Conservation (phyloP, 208 protist genomes). For the Crithidia fasciculata region DNA sequence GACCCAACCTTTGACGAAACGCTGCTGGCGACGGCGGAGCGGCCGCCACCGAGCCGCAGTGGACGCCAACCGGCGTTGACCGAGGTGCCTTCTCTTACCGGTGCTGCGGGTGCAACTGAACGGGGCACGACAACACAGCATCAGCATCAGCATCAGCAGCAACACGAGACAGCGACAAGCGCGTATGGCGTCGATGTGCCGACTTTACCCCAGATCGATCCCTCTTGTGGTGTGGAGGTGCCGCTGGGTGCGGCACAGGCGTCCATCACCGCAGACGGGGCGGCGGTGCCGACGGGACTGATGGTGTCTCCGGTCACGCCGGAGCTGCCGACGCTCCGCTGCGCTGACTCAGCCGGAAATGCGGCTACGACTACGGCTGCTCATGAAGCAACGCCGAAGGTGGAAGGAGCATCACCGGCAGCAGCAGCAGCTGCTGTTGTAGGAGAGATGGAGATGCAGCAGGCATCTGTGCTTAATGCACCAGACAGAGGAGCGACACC, state of each 20-base stretch:
- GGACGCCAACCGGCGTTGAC: not conserved
- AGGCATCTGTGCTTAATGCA: no score
- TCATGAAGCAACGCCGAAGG: no score
- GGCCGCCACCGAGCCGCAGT: not conserved
- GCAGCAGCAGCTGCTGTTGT: no score
- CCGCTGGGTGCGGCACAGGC: not conserved
- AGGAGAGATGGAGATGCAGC: no score
- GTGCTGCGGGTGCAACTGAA: not conserved
- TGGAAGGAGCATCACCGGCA: no score
- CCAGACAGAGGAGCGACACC: no score
- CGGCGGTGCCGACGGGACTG: not conserved
- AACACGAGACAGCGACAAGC: not conserved
- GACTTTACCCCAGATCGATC: not conserved
- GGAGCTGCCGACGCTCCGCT: not conserved
- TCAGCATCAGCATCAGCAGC: not conserved
- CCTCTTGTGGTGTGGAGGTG: no score
- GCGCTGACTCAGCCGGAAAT: not conserved
- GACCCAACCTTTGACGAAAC: slow-evolving; percentile 3
- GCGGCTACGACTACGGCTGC: no score
- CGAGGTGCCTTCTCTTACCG: slow-evolving; percentile 1
- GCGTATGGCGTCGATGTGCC: slow-evolving; percentile 1
- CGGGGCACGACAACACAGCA: no score
- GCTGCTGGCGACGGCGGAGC: not conserved
- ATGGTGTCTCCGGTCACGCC: slow-evolving; percentile 9
- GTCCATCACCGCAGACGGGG: not conserved